phyloP scores from a whole-genome alignment of 306 rosid species.

The Hippophae rhamnoides region DNA sequence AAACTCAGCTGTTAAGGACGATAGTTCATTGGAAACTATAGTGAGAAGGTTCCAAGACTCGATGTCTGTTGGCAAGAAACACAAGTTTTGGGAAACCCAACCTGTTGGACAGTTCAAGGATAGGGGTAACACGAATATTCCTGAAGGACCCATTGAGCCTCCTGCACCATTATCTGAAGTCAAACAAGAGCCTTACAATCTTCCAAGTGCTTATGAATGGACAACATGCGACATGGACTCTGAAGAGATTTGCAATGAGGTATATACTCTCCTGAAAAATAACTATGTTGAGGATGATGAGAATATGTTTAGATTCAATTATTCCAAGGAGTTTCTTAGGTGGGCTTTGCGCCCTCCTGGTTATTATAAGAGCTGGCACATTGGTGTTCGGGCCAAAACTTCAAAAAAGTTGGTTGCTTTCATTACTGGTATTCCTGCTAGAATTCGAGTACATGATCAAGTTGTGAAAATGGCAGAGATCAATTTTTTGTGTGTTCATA shows the following conservation, averaged over 20 bases:
- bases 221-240: constrained; percentile 73
- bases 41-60: constrained; percentile 64
- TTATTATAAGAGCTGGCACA: constrained; percentile 75
- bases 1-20: constrained; percentile 22
- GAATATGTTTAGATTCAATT: constrained; percentile 89
- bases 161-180: constrained; percentile 73
- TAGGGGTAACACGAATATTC: constrained; percentile 51
- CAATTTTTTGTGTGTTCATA: constrained; percentile 84
- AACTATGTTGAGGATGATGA: constrained; percentile 94
- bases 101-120: constrained; percentile 97
- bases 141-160: constrained; percentile 74
- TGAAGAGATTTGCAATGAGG: constrained; percentile 55
- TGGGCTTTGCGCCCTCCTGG: constrained; percentile 98
- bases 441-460: constrained; percentile 59
- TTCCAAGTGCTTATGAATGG: constrained; percentile 82
- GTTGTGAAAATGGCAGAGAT: constrained; percentile 89
- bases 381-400: constrained; percentile 82
- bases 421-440: constrained; percentile 81
- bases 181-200: constrained; percentile 88
- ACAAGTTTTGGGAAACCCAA: constrained; percentile 91
- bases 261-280: constrained; percentile 68
- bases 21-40: constrained; percentile 42
- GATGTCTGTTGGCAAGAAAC: constrained; percentile 54
- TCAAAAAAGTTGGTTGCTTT: constrained; percentile 89
- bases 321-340: constrained; percentile 77